phyloP scores from a whole-genome alignment of 257 asterid species.

The Capsicum pubescens region DNA sequence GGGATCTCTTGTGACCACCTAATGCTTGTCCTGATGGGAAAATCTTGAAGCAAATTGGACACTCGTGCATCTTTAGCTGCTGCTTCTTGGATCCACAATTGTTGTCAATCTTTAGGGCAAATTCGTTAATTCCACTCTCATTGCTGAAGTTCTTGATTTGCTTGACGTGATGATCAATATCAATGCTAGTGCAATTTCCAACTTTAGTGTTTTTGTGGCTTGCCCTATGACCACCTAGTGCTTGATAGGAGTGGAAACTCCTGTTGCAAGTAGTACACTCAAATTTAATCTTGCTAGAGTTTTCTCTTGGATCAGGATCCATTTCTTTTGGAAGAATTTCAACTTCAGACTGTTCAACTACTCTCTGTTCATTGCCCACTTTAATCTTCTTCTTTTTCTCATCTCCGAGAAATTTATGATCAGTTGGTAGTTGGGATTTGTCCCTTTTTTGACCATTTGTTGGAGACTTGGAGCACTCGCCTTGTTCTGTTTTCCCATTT shows the following conservation, averaged over 20 bases:
- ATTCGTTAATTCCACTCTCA: neutral
- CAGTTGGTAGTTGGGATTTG: slow-evolving; percentile 29
- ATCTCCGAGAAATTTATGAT: neutral
- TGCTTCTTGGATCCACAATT: slow-evolving; percentile 42
- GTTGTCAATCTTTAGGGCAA: neutral
- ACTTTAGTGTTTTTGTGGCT: slow-evolving; percentile 63
- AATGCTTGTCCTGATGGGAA: slow-evolving; percentile 85
- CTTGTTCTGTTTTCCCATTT: slow-evolving; percentile 36
- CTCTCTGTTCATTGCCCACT: slow-evolving; percentile 24
- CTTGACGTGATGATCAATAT: neutral
- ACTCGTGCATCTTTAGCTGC: slow-evolving; percentile 53
- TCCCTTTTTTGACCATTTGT: slow-evolving; percentile 25
- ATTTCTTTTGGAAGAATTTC: slow-evolving; percentile 35
- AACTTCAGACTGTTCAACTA: neutral
- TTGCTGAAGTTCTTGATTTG: neutral
- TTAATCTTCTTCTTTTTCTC: slow-evolving; percentile 23
- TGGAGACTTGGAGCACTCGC: slow-evolving; percentile 30
- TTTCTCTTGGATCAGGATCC: slow-evolving; percentile 25
- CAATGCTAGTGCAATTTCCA: neutral
- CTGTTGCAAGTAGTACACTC: slow-evolving; percentile 71
- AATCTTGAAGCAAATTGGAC: slow-evolving; percentile 79
- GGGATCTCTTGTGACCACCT: slow-evolving; percentile 96
- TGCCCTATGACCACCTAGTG: slow-evolving; percentile 92
- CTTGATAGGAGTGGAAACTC: slow-evolving; percentile 78
- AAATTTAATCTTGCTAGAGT: slow-evolving; percentile 48